Conservation (phyloP, 2,329 filamentous ascomycete species). For the Periconia sp. region DNA sequence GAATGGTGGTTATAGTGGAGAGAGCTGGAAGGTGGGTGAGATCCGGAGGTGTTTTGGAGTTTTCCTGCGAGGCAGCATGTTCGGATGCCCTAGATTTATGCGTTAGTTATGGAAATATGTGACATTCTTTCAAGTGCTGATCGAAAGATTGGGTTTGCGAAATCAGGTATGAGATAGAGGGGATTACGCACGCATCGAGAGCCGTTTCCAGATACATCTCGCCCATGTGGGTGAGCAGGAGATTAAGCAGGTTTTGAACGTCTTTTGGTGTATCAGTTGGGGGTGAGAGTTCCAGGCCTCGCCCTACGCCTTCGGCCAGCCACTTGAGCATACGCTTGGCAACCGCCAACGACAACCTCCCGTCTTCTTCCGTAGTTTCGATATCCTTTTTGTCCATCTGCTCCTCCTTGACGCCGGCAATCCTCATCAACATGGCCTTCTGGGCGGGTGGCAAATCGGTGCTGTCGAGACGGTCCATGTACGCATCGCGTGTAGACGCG, state of each 20-base stretch:
- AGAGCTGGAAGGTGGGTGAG: slow-evolving; percentile 79
- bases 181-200: slow-evolving; percentile 57
- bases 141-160: too few relatives aligned
- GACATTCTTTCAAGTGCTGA: too few relatives aligned
- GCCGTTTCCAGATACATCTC: slow-evolving; percentile 73
- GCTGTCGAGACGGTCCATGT: slow-evolving; percentile 84
- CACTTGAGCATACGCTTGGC: slow-evolving; percentile 98
- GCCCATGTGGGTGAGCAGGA: slow-evolving; percentile 85
- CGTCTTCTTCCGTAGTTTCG: slow-evolving; percentile 88
- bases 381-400: slow-evolving; percentile 80
- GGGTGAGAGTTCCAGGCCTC: slow-evolving; percentile 86
- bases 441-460: slow-evolving; percentile 86
- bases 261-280: slow-evolving; percentile 91
- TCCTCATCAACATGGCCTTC: slow-evolving; percentile 84
- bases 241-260: slow-evolving; percentile 78
- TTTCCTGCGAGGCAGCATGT: slow-evolving; percentile 74
- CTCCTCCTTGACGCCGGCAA: slow-evolving; percentile 79
- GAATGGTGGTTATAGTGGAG: slow-evolving; percentile 80
- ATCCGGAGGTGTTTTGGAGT: slow-evolving; percentile 82
- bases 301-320: slow-evolving; percentile 91
- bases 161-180: slow-evolving; percentile 11
- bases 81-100: slow-evolving; percentile 54
- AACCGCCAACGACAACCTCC: slow-evolving; percentile 76
- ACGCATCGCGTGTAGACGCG: slow-evolving; percentile 84
- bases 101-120: too few relatives aligned